Percentiles rank a stretch among this genome's conserved stretches.
These are phyloP conservation scores for Aaosphaeria arxii DNA, from an alignment of 2,329 filamentous ascomycete species.

Conservation along the genomic window DNA sequence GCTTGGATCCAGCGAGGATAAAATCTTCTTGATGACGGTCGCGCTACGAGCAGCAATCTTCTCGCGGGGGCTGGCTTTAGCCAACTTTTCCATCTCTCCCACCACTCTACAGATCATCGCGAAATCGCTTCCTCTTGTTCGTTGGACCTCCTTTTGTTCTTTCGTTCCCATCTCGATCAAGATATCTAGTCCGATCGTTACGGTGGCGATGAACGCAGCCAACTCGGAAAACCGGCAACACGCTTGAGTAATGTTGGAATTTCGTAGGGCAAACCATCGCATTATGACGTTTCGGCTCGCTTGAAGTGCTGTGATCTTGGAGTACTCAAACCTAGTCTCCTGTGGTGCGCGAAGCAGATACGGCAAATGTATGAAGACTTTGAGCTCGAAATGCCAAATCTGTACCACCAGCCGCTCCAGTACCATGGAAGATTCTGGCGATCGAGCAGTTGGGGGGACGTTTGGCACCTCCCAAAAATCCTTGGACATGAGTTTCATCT, in stretches of 20 bases:
- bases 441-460: conserved; percentile 29
- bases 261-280: conserved; percentile 36
- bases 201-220: conserved; percentile 32
- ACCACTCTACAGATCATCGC: conserved; percentile 35
- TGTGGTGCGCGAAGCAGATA: conserved; percentile 27
- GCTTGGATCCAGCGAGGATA: conserved; percentile 28
- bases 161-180: conserved; percentile 33
- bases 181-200: conserved; percentile 34
- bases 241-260: conserved; percentile 32
- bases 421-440: conserved; percentile 22
- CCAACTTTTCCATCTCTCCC: conserved; percentile 34
- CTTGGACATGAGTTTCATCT: conserved; percentile 26
- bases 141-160: conserved; percentile 31
- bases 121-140: conserved; percentile 32
- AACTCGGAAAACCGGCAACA: conserved; percentile 33
- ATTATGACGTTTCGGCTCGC: conserved; percentile 34
- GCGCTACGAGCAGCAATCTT: conserved; percentile 31
- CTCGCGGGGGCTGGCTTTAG: conserved; percentile 27
- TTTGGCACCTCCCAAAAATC: conserved; percentile 38
- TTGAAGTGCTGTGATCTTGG: conserved; percentile 32
- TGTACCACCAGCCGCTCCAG: conserved; percentile 31
- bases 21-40: conserved; percentile 31
- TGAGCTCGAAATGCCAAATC: conserved; percentile 35
- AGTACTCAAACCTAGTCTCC: conserved; percentile 33
- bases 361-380: conserved; percentile 34